Percentiles rank a stretch among this genome's conserved stretches.
phyloP scores from a whole-genome alignment of 2,329 filamentous ascomycete genomes.

The Penicillium italicum region DNA sequence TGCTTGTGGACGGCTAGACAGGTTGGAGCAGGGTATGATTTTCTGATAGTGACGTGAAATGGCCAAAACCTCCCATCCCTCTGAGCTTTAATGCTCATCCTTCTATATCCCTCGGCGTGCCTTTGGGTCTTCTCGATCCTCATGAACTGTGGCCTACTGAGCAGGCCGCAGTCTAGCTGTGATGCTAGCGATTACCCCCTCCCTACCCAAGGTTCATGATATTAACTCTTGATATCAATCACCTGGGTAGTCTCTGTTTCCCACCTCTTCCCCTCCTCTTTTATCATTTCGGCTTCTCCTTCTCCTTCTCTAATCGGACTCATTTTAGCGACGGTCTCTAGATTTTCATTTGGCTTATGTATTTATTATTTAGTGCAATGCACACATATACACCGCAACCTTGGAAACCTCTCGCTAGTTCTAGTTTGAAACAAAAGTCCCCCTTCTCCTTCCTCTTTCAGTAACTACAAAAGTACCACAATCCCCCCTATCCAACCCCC shows the following conservation, averaged over 20 bases:
- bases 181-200: too few relatives aligned
- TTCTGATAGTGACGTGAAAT: neutral
- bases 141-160: neutral
- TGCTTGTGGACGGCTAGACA: neutral
- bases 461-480: neutral
- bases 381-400: neutral
- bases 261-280: neutral
- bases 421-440: neutral
- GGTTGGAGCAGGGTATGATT: neutral
- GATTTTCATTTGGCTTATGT: conserved; percentile 13
- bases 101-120: conserved; percentile 2
- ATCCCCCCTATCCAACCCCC: neutral
- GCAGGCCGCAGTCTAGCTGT: neutral
- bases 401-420: neutral
- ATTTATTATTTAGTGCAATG: conserved; percentile 12
- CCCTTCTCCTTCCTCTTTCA: neutral
- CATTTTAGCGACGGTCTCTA: conserved; percentile 18
- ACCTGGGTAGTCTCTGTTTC: neutral
- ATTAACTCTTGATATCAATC: neutral
- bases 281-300: neutral
- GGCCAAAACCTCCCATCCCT: conserved; percentile 1
- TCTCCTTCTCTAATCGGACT: neutral
- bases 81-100: neutral
- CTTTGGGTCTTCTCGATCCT: neutral
- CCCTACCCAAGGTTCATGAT: neutral